phyloP scores from a whole-genome alignment of 192 early-diverging fungal species.

The Backusella australiensis region DNA sequence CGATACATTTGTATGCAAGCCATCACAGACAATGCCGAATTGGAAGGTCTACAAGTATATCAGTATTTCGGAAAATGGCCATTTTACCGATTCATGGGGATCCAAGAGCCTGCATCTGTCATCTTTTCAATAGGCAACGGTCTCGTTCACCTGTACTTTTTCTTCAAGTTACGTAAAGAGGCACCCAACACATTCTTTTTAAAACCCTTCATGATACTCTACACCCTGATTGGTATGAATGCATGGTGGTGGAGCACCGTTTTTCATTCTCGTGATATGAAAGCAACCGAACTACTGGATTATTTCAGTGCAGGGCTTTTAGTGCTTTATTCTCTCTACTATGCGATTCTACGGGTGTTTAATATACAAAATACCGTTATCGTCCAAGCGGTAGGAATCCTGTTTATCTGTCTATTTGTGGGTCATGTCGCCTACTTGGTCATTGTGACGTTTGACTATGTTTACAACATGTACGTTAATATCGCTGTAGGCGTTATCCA shows the following conservation, averaged over 20 bases:
- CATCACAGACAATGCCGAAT: slow-evolving; percentile 53
- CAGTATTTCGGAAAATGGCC: slow-evolving; percentile 99
- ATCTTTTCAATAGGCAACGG: slow-evolving; percentile 89
- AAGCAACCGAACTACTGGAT: slow-evolving; percentile 87
- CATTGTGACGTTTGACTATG: slow-evolving; percentile 80
- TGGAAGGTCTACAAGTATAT: slow-evolving; percentile 46
- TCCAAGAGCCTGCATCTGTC: slow-evolving; percentile 95
- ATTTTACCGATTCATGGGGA: slow-evolving; percentile 78
- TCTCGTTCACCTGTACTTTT: slow-evolving; percentile 65
- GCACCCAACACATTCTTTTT: slow-evolving; percentile 55
- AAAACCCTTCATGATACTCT: slow-evolving; percentile 55
- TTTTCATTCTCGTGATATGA: slow-evolving; percentile 88
- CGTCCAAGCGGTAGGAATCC: slow-evolving; percentile 24
- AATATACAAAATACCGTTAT: slow-evolving; percentile 34
- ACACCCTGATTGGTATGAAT: slow-evolving; percentile 60
- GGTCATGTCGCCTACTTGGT: slow-evolving; percentile 76
- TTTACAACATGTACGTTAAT: slow-evolving; percentile 93
- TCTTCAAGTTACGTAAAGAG: slow-evolving; percentile 35
- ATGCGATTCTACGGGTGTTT: slow-evolving; percentile 64
- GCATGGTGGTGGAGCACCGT: slow-evolving; percentile 92
- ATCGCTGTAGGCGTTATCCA: slow-evolving; percentile 69
- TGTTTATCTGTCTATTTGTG: slow-evolving; percentile 31
- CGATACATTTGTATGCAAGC: slow-evolving; percentile 84
- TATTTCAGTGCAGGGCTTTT: slow-evolving; percentile 87
- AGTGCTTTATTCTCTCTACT: slow-evolving; percentile 72